A percentile compares a stretch with the other conserved stretches of the same genome.
Evolutionary conservation across 106 monocot species (phyloP).

Genomic region (Triglochin maritima): DNA sequence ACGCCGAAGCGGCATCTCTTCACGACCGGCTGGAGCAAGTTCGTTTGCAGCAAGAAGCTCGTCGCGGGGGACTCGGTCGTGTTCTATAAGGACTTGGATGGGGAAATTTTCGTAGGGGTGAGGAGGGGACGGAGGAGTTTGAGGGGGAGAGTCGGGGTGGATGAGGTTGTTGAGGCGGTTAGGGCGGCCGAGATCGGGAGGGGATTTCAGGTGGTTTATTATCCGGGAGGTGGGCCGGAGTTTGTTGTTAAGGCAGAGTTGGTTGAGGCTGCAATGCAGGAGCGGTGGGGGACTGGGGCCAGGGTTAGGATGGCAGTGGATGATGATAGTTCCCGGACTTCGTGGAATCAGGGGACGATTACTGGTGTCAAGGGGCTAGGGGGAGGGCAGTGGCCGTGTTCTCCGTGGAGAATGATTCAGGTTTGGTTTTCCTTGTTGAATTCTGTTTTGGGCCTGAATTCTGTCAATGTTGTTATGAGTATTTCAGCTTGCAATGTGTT

Average conservation of each 20-base stretch:
- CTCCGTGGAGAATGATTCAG: slow-evolving; percentile 54
- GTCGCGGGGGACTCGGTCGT: slow-evolving; percentile 53
- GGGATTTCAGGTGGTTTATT: slow-evolving; percentile 44
- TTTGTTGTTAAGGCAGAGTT: slow-evolving; percentile 44
- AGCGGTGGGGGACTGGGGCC: slow-evolving; percentile 37
- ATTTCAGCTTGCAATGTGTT: too few relatives aligned
- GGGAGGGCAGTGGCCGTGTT: not conserved
- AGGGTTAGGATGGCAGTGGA: slow-evolving; percentile 40
- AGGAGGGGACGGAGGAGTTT: slow-evolving; percentile 22
- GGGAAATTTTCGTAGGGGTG: slow-evolving; percentile 33
- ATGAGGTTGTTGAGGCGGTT: slow-evolving; percentile 36
- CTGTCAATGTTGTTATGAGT: too few relatives aligned
- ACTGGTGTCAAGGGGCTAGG: not conserved
- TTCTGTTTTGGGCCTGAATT: too few relatives aligned
- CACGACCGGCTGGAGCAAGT: slow-evolving; percentile 70
- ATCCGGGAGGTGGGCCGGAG: slow-evolving; percentile 27
- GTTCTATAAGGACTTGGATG: slow-evolving; percentile 24
- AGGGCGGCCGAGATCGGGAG: slow-evolving; percentile 16
- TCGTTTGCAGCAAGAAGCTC: slow-evolving; percentile 55
- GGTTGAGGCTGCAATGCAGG: slow-evolving; percentile 30
- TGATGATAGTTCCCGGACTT: slow-evolving; percentile 27
- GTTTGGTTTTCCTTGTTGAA: slow-evolving; percentile 10
- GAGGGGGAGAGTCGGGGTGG: slow-evolving; percentile 26
- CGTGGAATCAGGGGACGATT: slow-evolving; percentile 41
- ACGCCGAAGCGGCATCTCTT: slow-evolving; percentile 53